Evolutionary conservation across 495 filamentous ascomycete species (phyloP).

Genomic region (Trichoderma reesei): DNA sequence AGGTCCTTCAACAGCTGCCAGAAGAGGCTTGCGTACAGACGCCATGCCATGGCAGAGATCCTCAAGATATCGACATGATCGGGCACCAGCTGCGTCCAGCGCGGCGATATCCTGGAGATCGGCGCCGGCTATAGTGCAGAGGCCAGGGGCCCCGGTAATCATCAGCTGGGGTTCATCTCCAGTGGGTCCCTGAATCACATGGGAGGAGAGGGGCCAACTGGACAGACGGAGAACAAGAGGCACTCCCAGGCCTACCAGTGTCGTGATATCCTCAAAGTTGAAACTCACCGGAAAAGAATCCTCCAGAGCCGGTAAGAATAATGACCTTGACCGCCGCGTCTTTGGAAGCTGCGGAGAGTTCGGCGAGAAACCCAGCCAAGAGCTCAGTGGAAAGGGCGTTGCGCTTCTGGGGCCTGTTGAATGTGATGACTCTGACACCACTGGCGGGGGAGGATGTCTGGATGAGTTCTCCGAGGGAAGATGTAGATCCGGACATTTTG

Average conservation of each 20-base stretch:
- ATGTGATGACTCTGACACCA: conserved; percentile 22
- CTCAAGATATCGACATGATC: conserved; percentile 24
- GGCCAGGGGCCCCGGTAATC: neutral
- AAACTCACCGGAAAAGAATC: conserved; percentile 27
- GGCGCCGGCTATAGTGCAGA: conserved; percentile 23
- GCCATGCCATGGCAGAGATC: conserved; percentile 26
- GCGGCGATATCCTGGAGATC: conserved; percentile 28
- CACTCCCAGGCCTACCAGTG: neutral
- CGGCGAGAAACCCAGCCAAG: conserved; percentile 18
- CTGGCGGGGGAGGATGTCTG: neutral
- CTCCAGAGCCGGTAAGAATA: conserved; percentile 25
- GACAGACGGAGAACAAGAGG: neutral
- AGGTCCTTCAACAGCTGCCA: conserved; percentile 26
- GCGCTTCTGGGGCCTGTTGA: conserved; percentile 28
- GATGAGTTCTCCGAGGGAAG: neutral
- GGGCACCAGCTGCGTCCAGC: conserved; percentile 22
- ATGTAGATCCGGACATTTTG: neutral
- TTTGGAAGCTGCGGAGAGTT: conserved; percentile 19
- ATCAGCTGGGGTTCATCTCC: conserved; percentile 10
- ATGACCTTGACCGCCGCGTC: conserved; percentile 21
- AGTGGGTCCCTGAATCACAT: conserved; percentile 7
- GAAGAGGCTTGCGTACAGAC: conserved; percentile 22
- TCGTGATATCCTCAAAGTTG: neutral
- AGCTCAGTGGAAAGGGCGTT: conserved; percentile 30
- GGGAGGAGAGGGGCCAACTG: neutral